These are phyloP conservation scores for Didymella exigua DNA, from an alignment of 2,329 filamentous ascomycete species.

Conservation along the genomic window DNA sequence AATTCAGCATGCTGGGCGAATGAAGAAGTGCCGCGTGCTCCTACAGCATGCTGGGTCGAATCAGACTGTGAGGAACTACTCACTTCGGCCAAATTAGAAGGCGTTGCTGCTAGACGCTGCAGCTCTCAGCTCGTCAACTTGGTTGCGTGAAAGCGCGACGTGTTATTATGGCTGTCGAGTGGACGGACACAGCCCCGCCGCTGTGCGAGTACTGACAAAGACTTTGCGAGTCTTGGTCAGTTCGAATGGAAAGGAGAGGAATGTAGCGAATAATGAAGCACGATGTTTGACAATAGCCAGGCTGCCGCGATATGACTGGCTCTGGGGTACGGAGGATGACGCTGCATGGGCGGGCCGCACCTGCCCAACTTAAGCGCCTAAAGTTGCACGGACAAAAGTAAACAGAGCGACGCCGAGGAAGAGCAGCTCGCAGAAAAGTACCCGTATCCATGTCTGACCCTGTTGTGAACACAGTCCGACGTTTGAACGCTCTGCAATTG, in stretches of 20 bases:
- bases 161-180: constrained; percentile 29
- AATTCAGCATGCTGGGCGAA: constrained; percentile 30
- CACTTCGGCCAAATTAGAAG: constrained; percentile 9
- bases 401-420: constrained; percentile 14
- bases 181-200: constrained; percentile 19
- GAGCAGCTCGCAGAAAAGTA: constrained; percentile 16
- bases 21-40: constrained; percentile 41
- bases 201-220: constrained; percentile 6
- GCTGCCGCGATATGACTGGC: constrained; percentile 9
- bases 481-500: constrained; percentile 3
- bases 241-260: constrained; percentile 6
- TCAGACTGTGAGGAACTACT: constrained; percentile 2
- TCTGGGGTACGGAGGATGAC: constrained; percentile 14
- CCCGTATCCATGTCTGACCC: constrained; percentile 12
- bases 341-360: constrained; percentile 16
- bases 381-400: constrained; percentile 11
- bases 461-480: constrained; percentile 4
- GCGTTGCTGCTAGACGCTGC: constrained; percentile 12
- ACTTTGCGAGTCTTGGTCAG: constrained; percentile 1
- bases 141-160: constrained; percentile 27
- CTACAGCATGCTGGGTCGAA: constrained; percentile 36
- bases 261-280: constrained; percentile 18
- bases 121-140: constrained; percentile 14
- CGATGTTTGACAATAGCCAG: constrained; percentile 5
- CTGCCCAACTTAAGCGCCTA: constrained; percentile 1